Base-by-base conservation (phyloP, 441 rosid genomes). In the Cnidoscolus chayamansa region DNA sequence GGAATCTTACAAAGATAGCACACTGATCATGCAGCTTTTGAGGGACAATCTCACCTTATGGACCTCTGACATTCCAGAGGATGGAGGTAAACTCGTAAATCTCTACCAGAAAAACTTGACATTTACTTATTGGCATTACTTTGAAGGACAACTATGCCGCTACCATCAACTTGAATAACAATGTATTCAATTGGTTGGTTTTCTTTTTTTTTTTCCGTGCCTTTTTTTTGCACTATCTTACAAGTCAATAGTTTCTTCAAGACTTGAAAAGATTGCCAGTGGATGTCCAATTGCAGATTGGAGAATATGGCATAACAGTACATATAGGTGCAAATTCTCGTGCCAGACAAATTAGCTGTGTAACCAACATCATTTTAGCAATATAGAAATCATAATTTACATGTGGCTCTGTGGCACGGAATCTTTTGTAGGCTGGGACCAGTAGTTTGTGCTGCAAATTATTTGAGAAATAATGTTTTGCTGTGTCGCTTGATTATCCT, bases 1-100 rank as follows among this genome's bases (percentile, higher is more conserved):
- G 81, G 88, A 85, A 72, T 87, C 88, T 45, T 85, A 85, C 78
- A 87, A 87, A 68, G 90, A 87, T 67, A 87, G 87, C 84, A 87
- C 88, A 25, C 72, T 87, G 83, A 87, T 87, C 80, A 85, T 85
- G 90, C 90, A 85, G 75, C 88, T 87, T 54, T 54, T 83, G 40
- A 82, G 90, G 74, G 90, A 86, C 81, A 86, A 86, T 72, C 88
- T 86, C 65, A 81, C 87, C 58, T 70, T 86, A 55, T 86, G 90
- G 90, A 83, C 90, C 71, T 86, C 90, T 77, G 88, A 84, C 77
- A 80, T 84, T 63, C 79, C 81, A n/a, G 89, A 85, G 76, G 85
- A 83, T 73, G 89, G 86, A 77, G 84, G 84, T 85, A 73, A 35
- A 78, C 8, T 57, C 1, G 20, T 25, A 47, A 16, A 17, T 49